These are phyloP conservation scores for Leishmania tarentolae DNA, from an alignment of 208 protist species.

Conservation along the genomic window DNA sequence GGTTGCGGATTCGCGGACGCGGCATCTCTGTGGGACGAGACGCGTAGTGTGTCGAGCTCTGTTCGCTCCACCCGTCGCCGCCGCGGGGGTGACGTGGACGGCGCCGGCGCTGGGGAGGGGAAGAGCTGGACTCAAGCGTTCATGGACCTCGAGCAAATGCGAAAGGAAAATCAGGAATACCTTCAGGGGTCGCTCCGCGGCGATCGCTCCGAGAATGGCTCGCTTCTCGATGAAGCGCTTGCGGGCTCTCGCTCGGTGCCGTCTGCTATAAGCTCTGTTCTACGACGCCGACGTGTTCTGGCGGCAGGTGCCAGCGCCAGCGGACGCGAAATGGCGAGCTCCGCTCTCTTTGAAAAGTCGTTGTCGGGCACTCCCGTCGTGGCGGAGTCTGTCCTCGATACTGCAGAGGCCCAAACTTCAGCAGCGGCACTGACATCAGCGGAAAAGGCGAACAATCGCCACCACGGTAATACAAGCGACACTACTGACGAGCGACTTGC, in stretches of 20 bases:
- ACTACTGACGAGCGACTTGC: background rate
- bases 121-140: conserved; percentile 48
- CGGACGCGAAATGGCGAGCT: background rate
- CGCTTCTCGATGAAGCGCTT: conserved; percentile 12
- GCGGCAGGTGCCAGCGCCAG: background rate
- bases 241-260: conserved; percentile 12
- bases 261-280: conserved; percentile 17
- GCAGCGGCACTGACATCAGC: conserved; percentile 9
- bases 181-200: conserved; percentile 34
- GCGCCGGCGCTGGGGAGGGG: conserved; percentile 17
- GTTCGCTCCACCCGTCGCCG: conserved; percentile 34
- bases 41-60: conserved; percentile 40
- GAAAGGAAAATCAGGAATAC: conserved; percentile 69
- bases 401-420: background rate
- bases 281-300: conserved; percentile 13
- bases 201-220: conserved; percentile 1
- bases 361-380: background rate
- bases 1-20: background rate
- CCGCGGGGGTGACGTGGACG: conserved; percentile 30
- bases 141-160: conserved; percentile 66
- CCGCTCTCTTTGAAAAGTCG: background rate
- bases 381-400: background rate
- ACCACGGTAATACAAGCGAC: background rate
- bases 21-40: conserved; percentile 18
- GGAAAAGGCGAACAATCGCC: background rate